Conservation (phyloP, 2,329 filamentous ascomycete species). For the Gyromitra esculenta region DNA sequence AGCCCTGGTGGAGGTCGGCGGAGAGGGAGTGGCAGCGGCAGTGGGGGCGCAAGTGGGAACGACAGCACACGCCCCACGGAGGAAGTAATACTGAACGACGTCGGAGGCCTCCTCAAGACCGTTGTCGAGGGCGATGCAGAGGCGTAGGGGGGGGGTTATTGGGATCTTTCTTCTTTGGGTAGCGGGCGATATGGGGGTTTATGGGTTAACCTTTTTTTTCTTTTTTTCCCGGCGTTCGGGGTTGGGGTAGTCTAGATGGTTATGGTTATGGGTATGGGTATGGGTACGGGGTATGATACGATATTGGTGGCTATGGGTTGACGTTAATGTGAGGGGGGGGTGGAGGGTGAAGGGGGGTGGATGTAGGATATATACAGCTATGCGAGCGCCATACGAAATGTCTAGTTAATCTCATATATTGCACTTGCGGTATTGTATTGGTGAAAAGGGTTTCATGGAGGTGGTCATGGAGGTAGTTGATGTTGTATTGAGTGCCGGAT, state of each 20-base stretch:
- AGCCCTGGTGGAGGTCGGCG: conserved; percentile 17
- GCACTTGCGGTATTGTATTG: no score
- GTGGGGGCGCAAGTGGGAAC: not conserved
- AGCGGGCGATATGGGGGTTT: not conserved
- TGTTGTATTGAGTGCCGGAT: no score
- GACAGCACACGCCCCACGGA: not conserved
- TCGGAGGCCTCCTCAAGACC: conserved; percentile 33
- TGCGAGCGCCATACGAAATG: no score
- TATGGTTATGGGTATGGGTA: not conserved
- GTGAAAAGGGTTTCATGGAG: not conserved
- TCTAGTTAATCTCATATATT: no score
- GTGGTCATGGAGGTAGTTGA: no score
- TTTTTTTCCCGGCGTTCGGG: conserved; percentile 7
- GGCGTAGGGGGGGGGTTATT: not conserved
- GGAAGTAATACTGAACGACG: conserved; percentile 33
- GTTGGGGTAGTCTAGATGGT: not conserved
- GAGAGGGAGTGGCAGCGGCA: not conserved
- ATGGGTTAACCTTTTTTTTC: not conserved
- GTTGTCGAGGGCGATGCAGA: conserved; percentile 4
- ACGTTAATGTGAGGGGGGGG: not conserved
- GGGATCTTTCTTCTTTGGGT: not conserved
- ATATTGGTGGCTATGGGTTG: not conserved
- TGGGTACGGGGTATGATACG: not conserved
- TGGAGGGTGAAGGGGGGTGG: no score
- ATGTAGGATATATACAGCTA: no score